phyloP scores from a whole-genome alignment of 2,329 filamentous ascomycete genomes.

The Neurospora crassa region DNA sequence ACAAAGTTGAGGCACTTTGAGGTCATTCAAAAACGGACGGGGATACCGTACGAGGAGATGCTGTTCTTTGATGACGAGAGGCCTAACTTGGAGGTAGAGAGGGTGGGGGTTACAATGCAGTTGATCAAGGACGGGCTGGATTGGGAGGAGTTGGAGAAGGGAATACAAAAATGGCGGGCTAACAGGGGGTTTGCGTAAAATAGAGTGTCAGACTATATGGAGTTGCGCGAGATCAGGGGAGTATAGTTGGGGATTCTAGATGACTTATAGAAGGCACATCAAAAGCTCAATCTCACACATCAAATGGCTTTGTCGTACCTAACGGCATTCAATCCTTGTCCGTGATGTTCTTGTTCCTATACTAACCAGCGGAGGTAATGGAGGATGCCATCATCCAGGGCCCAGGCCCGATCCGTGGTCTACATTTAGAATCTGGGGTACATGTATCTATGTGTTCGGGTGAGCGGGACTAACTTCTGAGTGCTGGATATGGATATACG shows the following conservation, averaged over 20 bases:
- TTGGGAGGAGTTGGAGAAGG: constrained; percentile 66
- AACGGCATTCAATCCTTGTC: not conserved
- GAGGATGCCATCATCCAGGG: not conserved
- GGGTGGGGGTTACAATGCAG: constrained; percentile 73
- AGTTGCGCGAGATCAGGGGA: no score
- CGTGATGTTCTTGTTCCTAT: not conserved
- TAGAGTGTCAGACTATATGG: no score
- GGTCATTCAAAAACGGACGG: constrained; percentile 59
- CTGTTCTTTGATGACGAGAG: constrained; percentile 93
- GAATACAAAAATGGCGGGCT: constrained; percentile 72
- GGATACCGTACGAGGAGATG: constrained; percentile 71
- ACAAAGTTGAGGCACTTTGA: constrained; percentile 83
- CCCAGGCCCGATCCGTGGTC: not conserved
- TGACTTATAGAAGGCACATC: not conserved
- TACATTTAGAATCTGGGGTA: not conserved
- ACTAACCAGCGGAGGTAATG: not conserved
- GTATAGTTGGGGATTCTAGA: no score
- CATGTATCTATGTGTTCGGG: not conserved
- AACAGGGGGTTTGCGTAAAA: constrained; percentile 39
- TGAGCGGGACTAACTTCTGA: not conserved
- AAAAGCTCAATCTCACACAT: not conserved
- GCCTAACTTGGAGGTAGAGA: constrained; percentile 73
- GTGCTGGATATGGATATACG: not conserved
- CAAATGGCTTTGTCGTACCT: not conserved
- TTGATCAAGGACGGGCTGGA: constrained; percentile 67